Evolutionary conservation across 306 rosid species (phyloP).

Genomic region (Cicer cuneatum): DNA sequence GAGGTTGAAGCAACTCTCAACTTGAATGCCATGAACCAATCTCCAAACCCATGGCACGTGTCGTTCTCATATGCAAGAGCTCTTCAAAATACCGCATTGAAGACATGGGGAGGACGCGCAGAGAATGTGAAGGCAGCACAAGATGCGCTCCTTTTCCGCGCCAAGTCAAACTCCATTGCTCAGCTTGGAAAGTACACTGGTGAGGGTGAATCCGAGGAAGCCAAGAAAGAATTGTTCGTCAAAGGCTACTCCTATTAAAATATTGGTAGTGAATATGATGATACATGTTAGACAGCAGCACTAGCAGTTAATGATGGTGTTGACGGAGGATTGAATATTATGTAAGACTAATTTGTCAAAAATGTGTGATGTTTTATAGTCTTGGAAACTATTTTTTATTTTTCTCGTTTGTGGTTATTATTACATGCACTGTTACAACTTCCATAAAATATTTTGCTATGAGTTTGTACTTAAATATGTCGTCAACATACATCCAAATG

Average conservation of each 20-base stretch:
- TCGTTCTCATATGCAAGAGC: constrained; percentile 98
- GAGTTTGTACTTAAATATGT: constrained; percentile 3
- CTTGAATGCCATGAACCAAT: constrained; percentile 77
- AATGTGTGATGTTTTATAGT: constrained; percentile 46
- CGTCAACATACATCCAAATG: not conserved
- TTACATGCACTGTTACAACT: constrained; percentile 54
- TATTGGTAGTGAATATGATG: constrained; percentile 43
- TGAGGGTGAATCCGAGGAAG: constrained; percentile 93
- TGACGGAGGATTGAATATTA: constrained; percentile 30
- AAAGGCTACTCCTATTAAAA: constrained; percentile 83
- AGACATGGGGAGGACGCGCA: constrained; percentile 90
- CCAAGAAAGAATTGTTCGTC: constrained; percentile 79
- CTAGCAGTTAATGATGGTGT: constrained; percentile 32
- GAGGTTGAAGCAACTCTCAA: constrained; percentile 95
- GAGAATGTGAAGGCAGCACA: constrained; percentile 95
- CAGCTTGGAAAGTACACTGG: constrained; percentile 95
- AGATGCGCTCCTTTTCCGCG: constrained; percentile 72
- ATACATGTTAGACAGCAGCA: constrained; percentile 43
- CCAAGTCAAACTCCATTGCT: constrained; percentile 92
- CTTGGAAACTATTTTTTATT: constrained; percentile 67
- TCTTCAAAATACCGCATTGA: constrained; percentile 88
- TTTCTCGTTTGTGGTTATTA: constrained; percentile 26
- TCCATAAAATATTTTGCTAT: not conserved
- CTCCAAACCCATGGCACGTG: constrained; percentile 98
- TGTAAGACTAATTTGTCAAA: constrained; percentile 45